A percentile compares a stretch with the other conserved stretches of the same genome.
Evolutionary conservation across 2,329 filamentous ascomycete genomes (phyloP).

Genomic region (Aspergillus sergii): DNA sequence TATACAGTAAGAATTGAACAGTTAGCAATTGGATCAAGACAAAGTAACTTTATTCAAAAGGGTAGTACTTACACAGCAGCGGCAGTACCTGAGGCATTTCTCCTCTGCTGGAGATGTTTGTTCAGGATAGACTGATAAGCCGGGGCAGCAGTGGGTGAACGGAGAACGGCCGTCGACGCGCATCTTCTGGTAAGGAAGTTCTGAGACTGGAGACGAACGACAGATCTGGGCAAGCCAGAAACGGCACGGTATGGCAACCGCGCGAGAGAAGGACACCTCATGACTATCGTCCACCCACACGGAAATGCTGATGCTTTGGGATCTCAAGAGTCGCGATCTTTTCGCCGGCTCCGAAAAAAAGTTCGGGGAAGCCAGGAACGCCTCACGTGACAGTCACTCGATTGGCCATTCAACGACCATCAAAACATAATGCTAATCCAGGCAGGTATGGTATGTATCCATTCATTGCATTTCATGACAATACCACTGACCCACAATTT

Average conservation of each 20-base stretch:
- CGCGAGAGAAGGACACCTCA: constrained; percentile 46
- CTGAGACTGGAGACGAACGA: constrained; percentile 38
- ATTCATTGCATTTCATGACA: constrained; percentile 5
- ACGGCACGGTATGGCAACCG: constrained; percentile 44
- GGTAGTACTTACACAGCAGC: constrained; percentile 45
- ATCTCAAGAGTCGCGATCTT: constrained; percentile 25
- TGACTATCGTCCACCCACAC: constrained; percentile 31
- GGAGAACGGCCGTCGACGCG: constrained; percentile 40
- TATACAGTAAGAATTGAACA: constrained; percentile 26
- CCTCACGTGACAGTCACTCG: constrained; percentile 29
- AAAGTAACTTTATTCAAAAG: neutral
- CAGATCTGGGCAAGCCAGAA: constrained; percentile 37
- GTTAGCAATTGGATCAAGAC: constrained; percentile 10
- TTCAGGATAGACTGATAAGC: constrained; percentile 41
- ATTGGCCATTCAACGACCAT: constrained; percentile 22
- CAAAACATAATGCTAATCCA: neutral
- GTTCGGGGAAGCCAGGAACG: constrained; percentile 41
- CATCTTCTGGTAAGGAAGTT: constrained; percentile 42
- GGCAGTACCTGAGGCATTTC: constrained; percentile 46
- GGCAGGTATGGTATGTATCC: neutral
- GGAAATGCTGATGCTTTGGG: constrained; percentile 26
- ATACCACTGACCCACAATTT: neutral
- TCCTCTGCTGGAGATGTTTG: constrained; percentile 45
- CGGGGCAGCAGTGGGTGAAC: constrained; percentile 35
- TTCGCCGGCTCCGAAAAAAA: constrained; percentile 37